Evolutionary conservation across 768 basidiomycete species (phyloP).

Genomic region (Sporobolomyces phaffii): DNA sequence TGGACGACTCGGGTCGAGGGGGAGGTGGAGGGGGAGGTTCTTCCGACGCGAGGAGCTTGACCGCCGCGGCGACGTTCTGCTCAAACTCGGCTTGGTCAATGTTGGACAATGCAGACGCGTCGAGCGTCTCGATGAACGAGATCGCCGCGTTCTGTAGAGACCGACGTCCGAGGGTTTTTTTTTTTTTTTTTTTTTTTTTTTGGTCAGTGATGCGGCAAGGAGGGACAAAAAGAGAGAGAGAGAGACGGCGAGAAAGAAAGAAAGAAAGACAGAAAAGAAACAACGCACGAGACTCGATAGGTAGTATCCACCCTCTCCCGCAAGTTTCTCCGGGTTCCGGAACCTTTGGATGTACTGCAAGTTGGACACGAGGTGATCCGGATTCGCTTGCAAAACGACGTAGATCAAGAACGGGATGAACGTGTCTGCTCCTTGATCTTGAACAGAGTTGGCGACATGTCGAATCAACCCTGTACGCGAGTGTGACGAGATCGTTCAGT

Average conservation of each 20-base stretch:
- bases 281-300: constrained; percentile 80
- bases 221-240: too few relatives aligned
- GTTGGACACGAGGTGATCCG: constrained; percentile 85
- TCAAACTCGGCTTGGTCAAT: constrained; percentile 94
- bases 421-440: constrained; percentile 69
- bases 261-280: too few relatives aligned
- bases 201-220: too few relatives aligned
- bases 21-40: constrained; percentile 25
- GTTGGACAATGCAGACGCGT: constrained; percentile 85
- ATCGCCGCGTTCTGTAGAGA: constrained; percentile 87
- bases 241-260: too few relatives aligned
- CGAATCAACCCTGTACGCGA: constrained; percentile 82
- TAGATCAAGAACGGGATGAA: constrained; percentile 93
- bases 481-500: not conserved
- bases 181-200: too few relatives aligned
- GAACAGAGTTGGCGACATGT: constrained; percentile 67
- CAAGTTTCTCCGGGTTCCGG: constrained; percentile 76
- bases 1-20: not conserved
- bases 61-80: constrained; percentile 49
- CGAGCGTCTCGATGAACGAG: constrained; percentile 97
- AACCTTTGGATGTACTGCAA: constrained; percentile 98
- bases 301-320: constrained; percentile 95
- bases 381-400: constrained; percentile 90
- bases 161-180: not conserved
- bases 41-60: constrained; percentile 26